Evolutionary conservation across 2,329 filamentous ascomycete species (phyloP), one percentile per base, ranked within the genome.

Genomic region (Graphilbum fragrans): DNA sequence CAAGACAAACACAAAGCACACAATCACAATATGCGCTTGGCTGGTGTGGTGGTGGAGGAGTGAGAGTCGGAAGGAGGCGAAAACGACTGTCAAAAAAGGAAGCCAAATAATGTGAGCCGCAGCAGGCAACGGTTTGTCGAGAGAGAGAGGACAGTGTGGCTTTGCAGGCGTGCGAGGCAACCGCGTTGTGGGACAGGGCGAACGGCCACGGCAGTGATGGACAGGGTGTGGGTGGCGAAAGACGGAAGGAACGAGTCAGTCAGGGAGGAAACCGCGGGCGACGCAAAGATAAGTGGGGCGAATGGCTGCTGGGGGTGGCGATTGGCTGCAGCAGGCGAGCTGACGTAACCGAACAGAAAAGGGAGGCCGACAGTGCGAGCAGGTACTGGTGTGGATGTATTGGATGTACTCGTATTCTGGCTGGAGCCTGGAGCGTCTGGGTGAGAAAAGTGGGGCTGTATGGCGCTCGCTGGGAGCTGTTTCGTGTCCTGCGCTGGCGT

Each of bases 311-410:
- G 38, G 14, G 29, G 38, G 36, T 34, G 8, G 33, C 39, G 41
- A 45, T 49, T 47, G 45, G 38, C 27, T 41, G 43, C 19, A 17
- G 20, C n/a, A 29, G 27, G 39, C 22, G 41, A 37, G 49, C 50
- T 52, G 50, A 52, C 49, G 50, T 52, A 50, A 50, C 44, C 38
- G 33, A 37, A 37, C 31, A 36, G 35, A 22, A 17, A 5, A 27
- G 12, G 19, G 6, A 21, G 12, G 8, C 5, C 27, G 4, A 4
- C 7, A 18, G n/a, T n/a, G n/a, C n/a, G n/a, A n/a, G n/a, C n/a
- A n/a, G n/a, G n/a, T n/a, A n/a, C n/a, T n/a, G n/a, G n/a, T n/a
- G n/a, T n/a, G n/a, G n/a, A n/a, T n/a, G n/a, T n/a, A n/a, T n/a
- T n/a, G n/a, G n/a, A n/a, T n/a, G n/a, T 19, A 18, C 20, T 22